These are phyloP conservation scores for Russula ochroleuca DNA, from an alignment of 768 basidiomycete species.

Conservation along the genomic window DNA sequence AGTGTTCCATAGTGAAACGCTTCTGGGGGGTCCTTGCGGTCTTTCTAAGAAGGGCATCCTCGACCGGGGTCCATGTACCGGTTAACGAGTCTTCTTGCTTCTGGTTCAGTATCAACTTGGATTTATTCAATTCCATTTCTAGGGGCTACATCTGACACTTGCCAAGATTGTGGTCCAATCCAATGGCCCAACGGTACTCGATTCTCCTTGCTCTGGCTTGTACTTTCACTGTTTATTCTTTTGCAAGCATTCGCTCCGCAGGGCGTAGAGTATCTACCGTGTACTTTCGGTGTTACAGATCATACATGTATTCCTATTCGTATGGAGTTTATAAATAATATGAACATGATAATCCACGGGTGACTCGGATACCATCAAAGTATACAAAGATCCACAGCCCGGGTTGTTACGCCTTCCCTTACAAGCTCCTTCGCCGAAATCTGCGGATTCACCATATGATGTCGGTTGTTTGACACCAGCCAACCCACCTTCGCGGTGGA, in stretches of 20 bases:
- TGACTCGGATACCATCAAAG: slow-evolving; percentile 1
- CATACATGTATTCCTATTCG: slow-evolving; percentile 29
- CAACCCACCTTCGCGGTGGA: neutral
- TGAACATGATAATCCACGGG: slow-evolving; percentile 20
- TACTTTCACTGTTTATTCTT: slow-evolving; percentile 18
- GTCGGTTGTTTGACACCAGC: slow-evolving; percentile 1
- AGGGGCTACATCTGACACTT: slow-evolving; percentile 25
- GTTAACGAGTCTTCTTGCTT: slow-evolving; percentile 23
- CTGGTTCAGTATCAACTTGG: slow-evolving; percentile 27
- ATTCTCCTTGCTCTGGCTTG: slow-evolving; percentile 23
- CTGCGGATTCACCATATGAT: slow-evolving; percentile 7
- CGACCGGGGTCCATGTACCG: slow-evolving; percentile 11
- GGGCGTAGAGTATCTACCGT: slow-evolving; percentile 24
- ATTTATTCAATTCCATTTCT: slow-evolving; percentile 28
- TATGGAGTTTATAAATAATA: slow-evolving; percentile 28
- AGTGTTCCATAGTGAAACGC: slow-evolving; percentile 30
- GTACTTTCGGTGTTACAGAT: slow-evolving; percentile 25
- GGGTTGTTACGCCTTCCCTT: neutral
- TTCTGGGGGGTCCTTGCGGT: slow-evolving; percentile 4
- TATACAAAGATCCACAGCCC: neutral
- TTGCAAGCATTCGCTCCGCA: slow-evolving; percentile 20
- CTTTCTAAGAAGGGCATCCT: slow-evolving; percentile 15
- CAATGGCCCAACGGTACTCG: slow-evolving; percentile 18
- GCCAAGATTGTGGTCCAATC: slow-evolving; percentile 26
- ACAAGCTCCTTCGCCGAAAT: slow-evolving; percentile 4